Evolutionary conservation across 345 rosid genomes (phyloP), one percentile per base, ranked within the genome.

Genomic region (Microthlaspi erraticum): DNA sequence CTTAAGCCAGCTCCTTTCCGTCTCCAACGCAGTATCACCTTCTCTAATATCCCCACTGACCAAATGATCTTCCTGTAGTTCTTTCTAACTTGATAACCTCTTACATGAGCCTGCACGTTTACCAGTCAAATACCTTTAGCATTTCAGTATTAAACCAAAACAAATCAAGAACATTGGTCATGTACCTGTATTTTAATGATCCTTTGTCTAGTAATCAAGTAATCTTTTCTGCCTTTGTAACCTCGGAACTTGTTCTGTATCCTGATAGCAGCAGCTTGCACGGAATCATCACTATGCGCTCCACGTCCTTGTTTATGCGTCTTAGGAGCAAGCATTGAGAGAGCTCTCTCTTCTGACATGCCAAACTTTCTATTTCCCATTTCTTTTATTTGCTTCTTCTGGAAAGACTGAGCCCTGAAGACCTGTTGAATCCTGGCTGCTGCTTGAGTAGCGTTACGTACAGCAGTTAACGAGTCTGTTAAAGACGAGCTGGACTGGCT

Each of bases 41-140:
- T 93, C 82, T 91, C 97, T 74, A 91, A 2, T 73, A 91, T 89
- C 81, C 98, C 97, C 11, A 93, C 96, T 0, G 96, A 88, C 98
- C 97, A 91, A n/a, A 76, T 63, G 48, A 93, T 87, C 77, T 89
- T 91, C 75, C 75, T 84, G 78, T 85, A 78, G 81, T 83, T 86
- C 78, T 86, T 91, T 80, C 98, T 86, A 19, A 88, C 91, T 76
- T 93, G 93, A 81, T 90, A 87, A 44, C 98, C 97, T 81, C 98
- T 88, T 29, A 88, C 86, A 76, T 85, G 94, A 50, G 98, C 98
- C 98, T 93, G 77, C 71, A n/a, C 71, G 74, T 61, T 61, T 32
- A 18, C 44, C 64, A 81, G 60, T 71, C 44, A 11, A 54, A 45
- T 16, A 38, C 69, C 7, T 66, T 43, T 12, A 61, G 16, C 33